phyloP scores from a whole-genome alignment of 768 basidiomycete species.

The Pulveroboletus sp. region DNA sequence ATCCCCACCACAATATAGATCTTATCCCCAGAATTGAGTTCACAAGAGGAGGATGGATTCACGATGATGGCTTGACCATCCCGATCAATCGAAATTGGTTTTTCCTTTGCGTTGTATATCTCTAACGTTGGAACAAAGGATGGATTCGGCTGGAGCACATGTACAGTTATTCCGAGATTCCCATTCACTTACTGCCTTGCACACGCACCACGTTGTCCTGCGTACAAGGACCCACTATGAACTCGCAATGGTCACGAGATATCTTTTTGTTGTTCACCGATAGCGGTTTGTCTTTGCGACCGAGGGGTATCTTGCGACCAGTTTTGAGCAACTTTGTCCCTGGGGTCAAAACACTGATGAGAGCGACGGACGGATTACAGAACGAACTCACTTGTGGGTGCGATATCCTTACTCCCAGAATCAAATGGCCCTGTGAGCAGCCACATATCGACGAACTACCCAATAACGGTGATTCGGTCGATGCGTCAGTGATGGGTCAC shows the following conservation, averaged over 20 bases:
- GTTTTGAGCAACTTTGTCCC: slow-evolving; percentile 61
- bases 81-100: slow-evolving; percentile 40
- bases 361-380: slow-evolving; percentile 21
- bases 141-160: slow-evolving; percentile 43
- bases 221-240: slow-evolving; percentile 50
- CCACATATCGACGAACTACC: slow-evolving; percentile 41
- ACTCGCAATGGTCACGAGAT: slow-evolving; percentile 55
- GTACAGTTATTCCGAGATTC: neutral
- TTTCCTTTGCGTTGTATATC: slow-evolving; percentile 45
- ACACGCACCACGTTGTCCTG: slow-evolving; percentile 52
- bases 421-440: slow-evolving; percentile 52
- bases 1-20: slow-evolving; percentile 43
- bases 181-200: neutral
- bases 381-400: slow-evolving; percentile 37
- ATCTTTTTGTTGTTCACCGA: slow-evolving; percentile 57
- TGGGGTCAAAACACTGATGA: slow-evolving; percentile 15
- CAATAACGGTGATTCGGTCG: too few species aligned
- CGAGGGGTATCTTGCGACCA: slow-evolving; percentile 47
- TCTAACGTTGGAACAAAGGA: slow-evolving; percentile 44
- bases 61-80: slow-evolving; percentile 29
- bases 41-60: slow-evolving; percentile 34
- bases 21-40: slow-evolving; percentile 52
- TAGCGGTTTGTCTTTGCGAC: slow-evolving; percentile 52
- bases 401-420: slow-evolving; percentile 30
- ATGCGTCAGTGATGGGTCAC: neutral